Percentiles rank a stretch among this genome's conserved stretches.
Evolutionary conservation across 139 green algal species (phyloP).

Genomic region (Picochlorum costavermella): DNA sequence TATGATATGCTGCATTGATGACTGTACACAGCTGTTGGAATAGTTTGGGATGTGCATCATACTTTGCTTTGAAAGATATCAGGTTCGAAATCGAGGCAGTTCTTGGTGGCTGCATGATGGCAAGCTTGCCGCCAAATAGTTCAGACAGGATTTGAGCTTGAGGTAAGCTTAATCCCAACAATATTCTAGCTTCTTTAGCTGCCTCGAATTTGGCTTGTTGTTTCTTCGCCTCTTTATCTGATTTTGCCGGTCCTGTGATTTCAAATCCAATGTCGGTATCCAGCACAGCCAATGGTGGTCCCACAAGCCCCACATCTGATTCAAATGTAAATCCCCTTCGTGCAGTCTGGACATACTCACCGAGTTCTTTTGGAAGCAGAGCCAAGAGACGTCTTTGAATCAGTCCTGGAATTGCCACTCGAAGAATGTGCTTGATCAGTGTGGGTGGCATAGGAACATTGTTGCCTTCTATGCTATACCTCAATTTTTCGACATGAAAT

Average conservation of each 20-base stretch:
- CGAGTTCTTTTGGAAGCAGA: constrained; percentile 45
- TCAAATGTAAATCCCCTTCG: constrained; percentile 13
- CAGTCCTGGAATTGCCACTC: constrained; percentile 34
- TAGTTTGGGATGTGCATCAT: constrained; percentile 21
- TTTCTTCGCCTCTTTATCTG: constrained; percentile 31
- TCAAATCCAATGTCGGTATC: constrained; percentile 47
- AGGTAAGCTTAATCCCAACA: constrained; percentile 38
- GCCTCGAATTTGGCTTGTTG: constrained; percentile 36
- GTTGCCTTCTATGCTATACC: constrained; percentile 32
- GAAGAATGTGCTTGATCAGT: constrained; percentile 48
- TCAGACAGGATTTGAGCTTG: constrained; percentile 36
- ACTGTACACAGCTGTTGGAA: constrained; percentile 44
- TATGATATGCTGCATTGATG: constrained; percentile 29
- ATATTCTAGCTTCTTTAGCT: constrained; percentile 38
- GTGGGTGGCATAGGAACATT: constrained; percentile 54
- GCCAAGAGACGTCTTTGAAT: constrained; percentile 35
- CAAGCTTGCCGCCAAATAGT: constrained; percentile 26
- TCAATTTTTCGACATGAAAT: constrained; percentile 48
- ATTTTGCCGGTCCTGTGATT: constrained; percentile 13
- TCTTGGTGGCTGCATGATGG: constrained; percentile 29
- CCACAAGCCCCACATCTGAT: constrained; percentile 40
- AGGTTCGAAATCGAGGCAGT: constrained; percentile 39
- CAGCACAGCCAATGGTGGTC: constrained; percentile 42
- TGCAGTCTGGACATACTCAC: constrained; percentile 40
- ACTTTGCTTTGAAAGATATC: constrained; percentile 38